phyloP scores from a whole-genome alignment of 148 eudicot species.

The Cornus suecica region DNA sequence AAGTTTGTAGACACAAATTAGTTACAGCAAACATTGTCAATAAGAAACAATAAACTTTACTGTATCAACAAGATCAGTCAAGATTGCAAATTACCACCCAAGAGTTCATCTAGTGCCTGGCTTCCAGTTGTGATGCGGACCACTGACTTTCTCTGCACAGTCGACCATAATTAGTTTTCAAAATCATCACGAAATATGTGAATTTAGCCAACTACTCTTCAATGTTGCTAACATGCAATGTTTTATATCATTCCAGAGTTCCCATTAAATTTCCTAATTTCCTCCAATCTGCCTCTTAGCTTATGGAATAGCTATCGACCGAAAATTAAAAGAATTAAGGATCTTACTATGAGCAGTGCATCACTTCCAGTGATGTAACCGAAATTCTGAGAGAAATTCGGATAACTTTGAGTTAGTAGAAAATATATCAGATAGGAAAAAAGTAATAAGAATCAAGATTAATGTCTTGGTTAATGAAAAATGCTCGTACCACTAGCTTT shows the following conservation, averaged over 20 bases:
- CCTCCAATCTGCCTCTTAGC: not conserved
- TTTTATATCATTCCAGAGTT: no score
- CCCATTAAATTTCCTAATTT: not conserved
- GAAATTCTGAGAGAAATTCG: conserved; percentile 49
- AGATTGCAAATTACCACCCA: conserved; percentile 50
- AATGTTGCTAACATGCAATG: no score
- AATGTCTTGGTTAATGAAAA: not conserved
- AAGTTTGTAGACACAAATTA: conserved; percentile 3
- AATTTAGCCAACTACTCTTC: not conserved
- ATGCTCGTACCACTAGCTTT: conserved; percentile 74
- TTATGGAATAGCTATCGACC: not conserved
- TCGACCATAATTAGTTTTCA: conserved; percentile 3
- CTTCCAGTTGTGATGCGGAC: conserved; percentile 91
- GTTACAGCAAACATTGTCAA: not conserved
- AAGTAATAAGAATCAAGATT: not conserved
- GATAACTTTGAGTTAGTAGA: no score
- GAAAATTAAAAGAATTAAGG: conserved; percentile 7
- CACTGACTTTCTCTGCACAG: conserved; percentile 67
- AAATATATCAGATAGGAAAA: no score
- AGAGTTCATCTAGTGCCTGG: conserved; percentile 79
- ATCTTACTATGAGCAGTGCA: conserved; percentile 78
- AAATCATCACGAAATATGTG: not conserved
- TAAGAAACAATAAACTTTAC: not conserved
- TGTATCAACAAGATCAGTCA: not conserved
- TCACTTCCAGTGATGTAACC: conserved; percentile 99